These are phyloP conservation scores for Thelephora terrestris DNA, from an alignment of 1,284 basidiomycete genomes.

Conservation along the genomic window DNA sequence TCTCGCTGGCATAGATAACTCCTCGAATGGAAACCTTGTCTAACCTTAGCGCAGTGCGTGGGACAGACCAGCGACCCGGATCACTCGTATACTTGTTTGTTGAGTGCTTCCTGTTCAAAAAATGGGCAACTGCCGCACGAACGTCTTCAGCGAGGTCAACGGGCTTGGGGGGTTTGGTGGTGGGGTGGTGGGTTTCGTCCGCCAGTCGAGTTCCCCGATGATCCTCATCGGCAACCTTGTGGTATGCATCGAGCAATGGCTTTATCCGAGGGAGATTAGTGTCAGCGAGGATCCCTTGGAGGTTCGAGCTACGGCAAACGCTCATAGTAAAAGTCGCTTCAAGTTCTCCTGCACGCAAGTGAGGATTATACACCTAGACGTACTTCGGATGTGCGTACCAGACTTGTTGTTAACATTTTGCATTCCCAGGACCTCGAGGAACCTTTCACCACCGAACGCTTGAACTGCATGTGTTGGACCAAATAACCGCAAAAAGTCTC, in stretches of 20 bases:
- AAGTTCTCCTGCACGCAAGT: conserved; percentile 7
- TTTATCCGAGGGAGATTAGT: conserved; percentile 1
- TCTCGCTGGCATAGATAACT: not conserved
- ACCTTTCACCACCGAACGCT: conserved; percentile 19
- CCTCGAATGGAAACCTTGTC: not conserved
- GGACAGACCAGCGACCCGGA: not conserved
- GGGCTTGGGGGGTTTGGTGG: not conserved
- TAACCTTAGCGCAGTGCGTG: not conserved
- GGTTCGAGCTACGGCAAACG: conserved; percentile 9
- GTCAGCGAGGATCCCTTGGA: conserved; percentile 4
- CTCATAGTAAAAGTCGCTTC: conserved; percentile 11
- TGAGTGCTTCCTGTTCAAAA: not conserved
- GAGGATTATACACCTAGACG: conserved; percentile 17
- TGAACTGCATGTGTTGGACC: conserved; percentile 27
- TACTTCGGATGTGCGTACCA: conserved; percentile 25
- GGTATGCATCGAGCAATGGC: conserved; percentile 5
- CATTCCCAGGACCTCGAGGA: conserved; percentile 23
- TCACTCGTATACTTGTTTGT: not conserved
- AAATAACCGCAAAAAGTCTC: conserved; percentile 20
- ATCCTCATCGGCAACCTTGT: conserved; percentile 4
- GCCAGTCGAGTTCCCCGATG: conserved; percentile 7
- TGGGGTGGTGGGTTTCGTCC: not conserved
- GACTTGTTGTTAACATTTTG: conserved; percentile 24
- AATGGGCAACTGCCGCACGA: not conserved
- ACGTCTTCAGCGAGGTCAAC: no score